Conservation (phyloP, 2,329 filamentous ascomycete genomes). For the Pseudogymnoascus sp. region DNA sequence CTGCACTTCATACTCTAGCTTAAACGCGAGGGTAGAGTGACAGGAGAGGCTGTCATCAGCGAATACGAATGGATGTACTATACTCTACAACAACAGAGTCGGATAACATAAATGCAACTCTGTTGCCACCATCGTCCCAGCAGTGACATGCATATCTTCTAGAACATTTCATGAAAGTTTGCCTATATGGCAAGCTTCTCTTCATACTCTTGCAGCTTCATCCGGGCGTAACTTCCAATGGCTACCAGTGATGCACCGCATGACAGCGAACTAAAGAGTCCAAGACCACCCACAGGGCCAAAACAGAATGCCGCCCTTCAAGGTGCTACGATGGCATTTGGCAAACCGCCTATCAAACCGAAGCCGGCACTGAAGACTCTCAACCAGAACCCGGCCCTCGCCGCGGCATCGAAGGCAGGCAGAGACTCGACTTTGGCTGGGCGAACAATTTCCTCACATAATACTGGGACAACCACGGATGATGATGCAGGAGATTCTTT, state of each 20-base stretch:
- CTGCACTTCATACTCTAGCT: neutral
- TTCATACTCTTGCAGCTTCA: neutral
- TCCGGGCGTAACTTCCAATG: neutral
- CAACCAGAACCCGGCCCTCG: constrained; percentile 27
- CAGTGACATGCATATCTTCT: constrained; percentile 5
- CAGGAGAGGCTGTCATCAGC: neutral
- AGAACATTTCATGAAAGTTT: neutral
- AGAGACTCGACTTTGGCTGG: constrained; percentile 12
- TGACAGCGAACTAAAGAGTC: neutral
- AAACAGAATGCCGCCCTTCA: constrained; percentile 37
- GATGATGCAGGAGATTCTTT: constrained; percentile 3
- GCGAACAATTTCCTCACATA: constrained; percentile 12
- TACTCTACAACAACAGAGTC: neutral
- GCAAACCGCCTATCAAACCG: constrained; percentile 34
- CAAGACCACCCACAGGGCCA: constrained; percentile 8
- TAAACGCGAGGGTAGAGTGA: neutral
- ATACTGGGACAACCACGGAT: constrained; percentile 8
- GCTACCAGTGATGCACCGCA: neutral
- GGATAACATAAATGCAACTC: neutral
- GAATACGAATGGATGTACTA: neutral
- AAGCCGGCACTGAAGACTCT: constrained; percentile 24
- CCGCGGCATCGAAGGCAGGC: constrained; percentile 36
- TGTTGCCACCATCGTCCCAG: neutral
- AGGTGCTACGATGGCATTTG: constrained; percentile 41
- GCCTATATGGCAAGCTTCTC: constrained; percentile 7